Evolutionary conservation across 306 rosid species (phyloP).

Genomic region (Vachellia collinsii): DNA sequence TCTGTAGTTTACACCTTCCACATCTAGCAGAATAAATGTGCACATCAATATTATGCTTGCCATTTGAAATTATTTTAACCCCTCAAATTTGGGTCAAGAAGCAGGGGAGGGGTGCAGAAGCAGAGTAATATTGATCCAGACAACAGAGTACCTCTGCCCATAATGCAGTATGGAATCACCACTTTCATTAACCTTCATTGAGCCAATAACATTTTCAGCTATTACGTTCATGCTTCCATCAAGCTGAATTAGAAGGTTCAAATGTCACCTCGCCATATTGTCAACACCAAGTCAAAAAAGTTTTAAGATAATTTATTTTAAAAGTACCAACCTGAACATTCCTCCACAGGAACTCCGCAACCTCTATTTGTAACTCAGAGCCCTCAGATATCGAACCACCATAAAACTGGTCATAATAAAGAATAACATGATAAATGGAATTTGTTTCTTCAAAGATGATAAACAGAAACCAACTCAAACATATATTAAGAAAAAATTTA

Average conservation of each 20-base stretch:
- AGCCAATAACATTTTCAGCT: conserved; percentile 74
- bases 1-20: conserved; percentile 89
- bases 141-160: conserved; percentile 71
- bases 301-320: conserved; percentile 28
- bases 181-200: conserved; percentile 54
- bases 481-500: conserved; percentile 17
- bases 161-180: conserved; percentile 72
- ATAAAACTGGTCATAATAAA: conserved; percentile 58
- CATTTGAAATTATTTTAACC: conserved; percentile 29
- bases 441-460: conserved; percentile 35
- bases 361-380: conserved; percentile 91
- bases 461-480: conserved; percentile 11
- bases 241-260: conserved; percentile 57
- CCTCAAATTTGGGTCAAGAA: not conserved
- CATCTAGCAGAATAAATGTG: conserved; percentile 60
- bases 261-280: conserved; percentile 44
- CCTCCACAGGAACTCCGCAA: conserved; percentile 88
- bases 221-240: conserved; percentile 76
- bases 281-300: conserved; percentile 30
- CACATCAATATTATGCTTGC: conserved; percentile 17
- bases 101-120: conserved; percentile 1
- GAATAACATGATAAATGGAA: conserved; percentile 27
- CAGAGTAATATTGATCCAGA: conserved; percentile 18
- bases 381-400: conserved; percentile 87
- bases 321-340: conserved; percentile 76